Base-by-base conservation (phyloP, 306 rosid genomes). In the Canavalia ensiformis region DNA sequence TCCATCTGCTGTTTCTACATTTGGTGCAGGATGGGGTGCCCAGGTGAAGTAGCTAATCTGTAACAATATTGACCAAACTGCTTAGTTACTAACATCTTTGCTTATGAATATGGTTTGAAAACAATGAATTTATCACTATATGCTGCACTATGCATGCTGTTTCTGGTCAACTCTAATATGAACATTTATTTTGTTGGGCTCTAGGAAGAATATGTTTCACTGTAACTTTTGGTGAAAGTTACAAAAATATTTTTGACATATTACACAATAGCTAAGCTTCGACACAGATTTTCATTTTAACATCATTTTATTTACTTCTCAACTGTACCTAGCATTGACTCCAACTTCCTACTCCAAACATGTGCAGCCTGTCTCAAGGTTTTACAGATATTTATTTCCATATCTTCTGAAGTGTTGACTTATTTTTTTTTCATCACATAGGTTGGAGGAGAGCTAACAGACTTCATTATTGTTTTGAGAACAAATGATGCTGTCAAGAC, bases 391-490 rank as follows among this genome's bases (percentile, higher is more conserved):
- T 68, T 62, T 79, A 18, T 51, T 63, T 73, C 33, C 10, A 72
- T 44, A 58, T 37, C 56, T 50, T 86, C 75, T 73, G n/a, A 67
- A 58, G 31, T 29, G 18, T 78, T 81, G 18, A 78, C 39, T 51
- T 55, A 1, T 39, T 64, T 64, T 64, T 64, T 18, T 55, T 60
- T n/a, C 18, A 75, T 47, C 51, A 69, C 63, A 75, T 68, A 96
- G 99, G 95, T 92, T 42, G 99, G 99, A 77, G 99, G 99, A 83
- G 99, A 96, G 83, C 83, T 96, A 79, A 96, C 97, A 0, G 99
- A 95, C 89, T 93, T 86, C 52, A 90, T 95, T 45, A 95, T 95
- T 83, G 90, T 95, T 75, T 81, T 95, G 86, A 92, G 98, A 83
- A 90, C 98, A 67, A 85, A 12, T 52, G 93, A 90, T 0, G 98